Conservation (phyloP, 495 filamentous ascomycete species). For the Podospora bellae-mahoneyi region DNA sequence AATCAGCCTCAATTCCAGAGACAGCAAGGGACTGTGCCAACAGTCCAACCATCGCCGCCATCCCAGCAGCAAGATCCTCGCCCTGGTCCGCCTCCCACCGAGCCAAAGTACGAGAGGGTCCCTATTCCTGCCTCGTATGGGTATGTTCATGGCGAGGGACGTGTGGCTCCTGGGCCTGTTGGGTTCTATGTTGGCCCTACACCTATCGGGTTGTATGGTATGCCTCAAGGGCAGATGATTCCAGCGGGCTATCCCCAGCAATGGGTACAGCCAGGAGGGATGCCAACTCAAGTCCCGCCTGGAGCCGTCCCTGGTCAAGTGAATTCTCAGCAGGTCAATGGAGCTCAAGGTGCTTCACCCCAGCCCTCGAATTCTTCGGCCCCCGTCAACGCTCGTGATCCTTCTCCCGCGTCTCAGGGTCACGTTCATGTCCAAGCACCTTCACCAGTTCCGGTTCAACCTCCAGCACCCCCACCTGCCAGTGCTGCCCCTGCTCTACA, state of each 20-base stretch:
- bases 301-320: conserved; percentile 14
- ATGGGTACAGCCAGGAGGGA: conserved; percentile 15
- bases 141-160: conserved; percentile 45
- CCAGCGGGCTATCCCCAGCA: conserved; percentile 19
- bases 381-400: neutral
- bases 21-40: conserved; percentile 8
- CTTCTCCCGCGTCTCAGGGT: conserved; percentile 2
- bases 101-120: conserved; percentile 44
- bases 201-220: conserved; percentile 5
- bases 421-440: conserved; percentile 9
- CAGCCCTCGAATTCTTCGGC: neutral
- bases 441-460: neutral
- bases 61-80: conserved; percentile 14
- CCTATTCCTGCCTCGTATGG: conserved; percentile 48
- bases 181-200: conserved; percentile 36
- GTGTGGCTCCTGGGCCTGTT: conserved; percentile 34
- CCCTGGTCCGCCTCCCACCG: conserved; percentile 15
- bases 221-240: neutral
- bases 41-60: conserved; percentile 9
- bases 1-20: conserved; percentile 8
- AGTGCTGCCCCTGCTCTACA: neutral
- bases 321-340: neutral
- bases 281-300: conserved; percentile 2
- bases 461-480: neutral
- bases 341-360: neutral